These are phyloP conservation scores for Caryopteris hybrid DNA, from an alignment of 305 asterid genomes.

Conservation along the genomic window DNA sequence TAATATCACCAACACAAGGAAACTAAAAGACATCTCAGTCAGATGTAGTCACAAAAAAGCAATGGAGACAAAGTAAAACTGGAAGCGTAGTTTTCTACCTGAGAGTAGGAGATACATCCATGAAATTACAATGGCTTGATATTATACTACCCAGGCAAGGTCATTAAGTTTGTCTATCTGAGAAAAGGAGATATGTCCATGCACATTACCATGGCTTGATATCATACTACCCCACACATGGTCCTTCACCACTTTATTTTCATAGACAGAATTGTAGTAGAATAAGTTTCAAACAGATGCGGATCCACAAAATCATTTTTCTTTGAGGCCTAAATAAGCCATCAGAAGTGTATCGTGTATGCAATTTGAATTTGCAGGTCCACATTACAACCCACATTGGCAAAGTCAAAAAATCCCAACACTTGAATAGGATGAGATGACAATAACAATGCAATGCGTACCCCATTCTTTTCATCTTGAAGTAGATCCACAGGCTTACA, in stretches of 20 bases:
- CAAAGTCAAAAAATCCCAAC: slow-evolving; percentile 7
- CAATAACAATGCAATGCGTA: slow-evolving; percentile 28
- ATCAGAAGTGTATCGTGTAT: neutral
- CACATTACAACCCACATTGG: neutral
- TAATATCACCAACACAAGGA: neutral
- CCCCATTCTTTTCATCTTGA: slow-evolving; percentile 69
- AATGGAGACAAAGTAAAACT: too few species aligned
- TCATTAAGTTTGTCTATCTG: neutral
- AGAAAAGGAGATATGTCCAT: neutral
- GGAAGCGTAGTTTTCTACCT: neutral
- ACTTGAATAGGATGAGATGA: slow-evolving; percentile 7
- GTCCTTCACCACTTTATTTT: neutral
- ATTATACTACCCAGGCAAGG: too few species aligned
- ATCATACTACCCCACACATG: neutral
- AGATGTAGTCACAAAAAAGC: neutral
- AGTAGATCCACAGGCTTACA: slow-evolving; percentile 45
- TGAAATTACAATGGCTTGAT: too few species aligned
- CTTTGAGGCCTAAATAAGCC: neutral
- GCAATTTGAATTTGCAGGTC: slow-evolving; percentile 2
- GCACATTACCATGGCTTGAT: neutral
- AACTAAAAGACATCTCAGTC: neutral
- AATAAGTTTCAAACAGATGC: neutral
- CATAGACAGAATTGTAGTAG: neutral
- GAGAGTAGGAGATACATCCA: too few species aligned
- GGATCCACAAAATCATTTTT: neutral